phyloP scores from a whole-genome alignment of 2,329 filamentous ascomycete species.

The Parafenestella ontariensis region DNA sequence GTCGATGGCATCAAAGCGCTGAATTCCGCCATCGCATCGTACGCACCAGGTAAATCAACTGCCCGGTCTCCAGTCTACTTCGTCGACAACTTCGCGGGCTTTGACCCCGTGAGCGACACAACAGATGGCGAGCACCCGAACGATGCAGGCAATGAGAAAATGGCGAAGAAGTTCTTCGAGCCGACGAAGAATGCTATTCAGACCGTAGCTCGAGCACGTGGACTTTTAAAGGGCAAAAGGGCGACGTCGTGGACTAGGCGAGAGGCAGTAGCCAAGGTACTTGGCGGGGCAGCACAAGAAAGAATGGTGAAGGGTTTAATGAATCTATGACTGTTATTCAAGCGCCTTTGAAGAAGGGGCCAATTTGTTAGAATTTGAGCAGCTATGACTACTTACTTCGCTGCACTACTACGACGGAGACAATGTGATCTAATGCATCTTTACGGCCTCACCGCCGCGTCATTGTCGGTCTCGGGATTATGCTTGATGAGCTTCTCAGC shows the following conservation, averaged over 20 bases:
- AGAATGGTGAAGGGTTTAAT: background rate
- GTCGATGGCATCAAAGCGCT: constrained; percentile 26
- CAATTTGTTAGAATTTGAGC: background rate
- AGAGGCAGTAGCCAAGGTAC: background rate
- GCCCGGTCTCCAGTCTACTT: constrained; percentile 31
- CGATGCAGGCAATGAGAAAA: constrained; percentile 36
- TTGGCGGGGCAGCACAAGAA: background rate
- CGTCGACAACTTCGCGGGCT: constrained; percentile 40
- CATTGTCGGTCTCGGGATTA: background rate
- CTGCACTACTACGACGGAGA: background rate
- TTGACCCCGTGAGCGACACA: constrained; percentile 39
- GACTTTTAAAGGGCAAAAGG: constrained; percentile 3
- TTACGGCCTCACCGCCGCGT: background rate
- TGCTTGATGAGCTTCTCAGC: background rate
- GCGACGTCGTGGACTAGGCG: constrained; percentile 9
- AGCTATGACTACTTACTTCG: background rate
- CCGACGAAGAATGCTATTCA: constrained; percentile 27
- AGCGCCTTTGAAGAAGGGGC: background rate
- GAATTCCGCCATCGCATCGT: constrained; percentile 25
- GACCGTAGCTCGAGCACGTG: constrained; percentile 12
- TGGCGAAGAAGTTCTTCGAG: constrained; percentile 36
- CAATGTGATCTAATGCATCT: background rate
- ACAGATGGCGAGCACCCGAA: constrained; percentile 47
- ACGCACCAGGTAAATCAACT: constrained; percentile 29
- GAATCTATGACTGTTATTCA: constrained; percentile 11